Conservation (phyloP, 164 flowering plant genomes). For the Vitis rupestris region DNA sequence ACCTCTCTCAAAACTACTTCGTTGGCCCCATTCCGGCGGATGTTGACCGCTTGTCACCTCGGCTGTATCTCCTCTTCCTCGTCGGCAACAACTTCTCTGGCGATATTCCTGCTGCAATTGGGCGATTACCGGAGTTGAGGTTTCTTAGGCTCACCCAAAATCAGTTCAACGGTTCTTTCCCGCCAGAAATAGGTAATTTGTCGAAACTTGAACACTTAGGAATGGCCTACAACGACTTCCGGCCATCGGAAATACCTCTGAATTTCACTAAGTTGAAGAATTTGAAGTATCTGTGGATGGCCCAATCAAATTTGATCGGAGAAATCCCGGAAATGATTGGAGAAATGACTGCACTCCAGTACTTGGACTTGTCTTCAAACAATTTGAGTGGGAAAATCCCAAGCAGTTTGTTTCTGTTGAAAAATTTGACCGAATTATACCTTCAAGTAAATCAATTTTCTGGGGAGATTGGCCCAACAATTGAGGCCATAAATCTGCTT, state of each 20-base stretch:
- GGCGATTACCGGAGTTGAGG: slow-evolving; percentile 11
- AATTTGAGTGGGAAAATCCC: slow-evolving; percentile 27
- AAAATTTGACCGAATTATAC: slow-evolving; percentile 26
- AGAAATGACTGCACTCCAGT: slow-evolving; percentile 23
- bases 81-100: slow-evolving; percentile 32
- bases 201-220: slow-evolving; percentile 20
- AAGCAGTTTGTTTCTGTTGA: slow-evolving; percentile 14
- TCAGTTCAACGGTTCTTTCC: slow-evolving; percentile 25
- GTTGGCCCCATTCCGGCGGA: slow-evolving; percentile 28
- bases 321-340: slow-evolving; percentile 28
- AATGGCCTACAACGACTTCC: slow-evolving; percentile 12
- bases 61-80: slow-evolving; percentile 16
- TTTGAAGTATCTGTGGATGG: slow-evolving; percentile 17
- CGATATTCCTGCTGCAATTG: slow-evolving; percentile 26
- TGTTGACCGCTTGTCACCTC: slow-evolving; percentile 13
- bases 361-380: slow-evolving; percentile 24
- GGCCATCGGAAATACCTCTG: slow-evolving; percentile 22
- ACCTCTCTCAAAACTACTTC: slow-evolving; percentile 34
- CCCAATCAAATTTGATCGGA: slow-evolving; percentile 26
- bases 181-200: slow-evolving; percentile 26
- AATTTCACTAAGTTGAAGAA: slow-evolving; percentile 21
- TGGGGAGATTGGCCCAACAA: slow-evolving; percentile 24
- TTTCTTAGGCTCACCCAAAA: not conserved
- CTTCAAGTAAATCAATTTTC: slow-evolving; percentile 18
- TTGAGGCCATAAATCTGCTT: slow-evolving; percentile 14